These are phyloP conservation scores for Pseudocercospora cruenta DNA, from an alignment of 2,329 filamentous ascomycete genomes.

Conservation along the genomic window DNA sequence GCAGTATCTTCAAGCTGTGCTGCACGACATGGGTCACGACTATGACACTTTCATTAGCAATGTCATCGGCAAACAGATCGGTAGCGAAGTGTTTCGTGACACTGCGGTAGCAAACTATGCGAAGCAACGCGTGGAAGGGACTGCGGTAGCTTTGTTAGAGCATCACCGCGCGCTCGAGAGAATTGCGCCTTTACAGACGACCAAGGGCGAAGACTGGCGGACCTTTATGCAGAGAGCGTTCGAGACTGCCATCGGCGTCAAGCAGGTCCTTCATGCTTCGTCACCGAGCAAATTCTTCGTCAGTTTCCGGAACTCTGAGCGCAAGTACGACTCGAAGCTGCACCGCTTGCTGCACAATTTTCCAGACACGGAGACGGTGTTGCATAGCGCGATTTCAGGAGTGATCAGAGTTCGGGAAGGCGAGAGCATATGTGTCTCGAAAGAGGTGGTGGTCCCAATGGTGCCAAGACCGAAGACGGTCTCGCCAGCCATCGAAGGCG, in stretches of 20 bases:
- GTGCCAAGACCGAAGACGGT: no score
- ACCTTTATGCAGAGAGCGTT: constrained; percentile 13
- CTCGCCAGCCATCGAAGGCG: no score
- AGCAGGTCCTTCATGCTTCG: constrained; percentile 11
- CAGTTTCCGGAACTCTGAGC: no score
- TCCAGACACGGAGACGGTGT: no score
- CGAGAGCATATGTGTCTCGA: no score
- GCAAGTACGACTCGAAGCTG: no score
- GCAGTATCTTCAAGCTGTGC: background rate
- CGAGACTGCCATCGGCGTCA: constrained; percentile 12
- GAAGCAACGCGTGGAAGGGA: background rate
- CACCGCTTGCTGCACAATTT: no score
- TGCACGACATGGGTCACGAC: background rate
- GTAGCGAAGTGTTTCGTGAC: constrained; percentile 5
- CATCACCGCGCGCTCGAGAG: background rate
- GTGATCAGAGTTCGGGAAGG: no score
- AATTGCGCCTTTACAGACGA: background rate
- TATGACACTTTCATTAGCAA: background rate
- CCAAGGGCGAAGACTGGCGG: constrained; percentile 7
- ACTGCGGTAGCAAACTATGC: background rate
- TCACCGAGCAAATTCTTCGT: background rate
- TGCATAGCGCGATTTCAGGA: no score
- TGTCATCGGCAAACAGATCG: background rate
- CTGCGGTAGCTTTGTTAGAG: constrained; percentile 1
- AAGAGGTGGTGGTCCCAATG: no score